Conservation (phyloP, 805 yeast genomes). For the Tetrapisispora arboricola region DNA sequence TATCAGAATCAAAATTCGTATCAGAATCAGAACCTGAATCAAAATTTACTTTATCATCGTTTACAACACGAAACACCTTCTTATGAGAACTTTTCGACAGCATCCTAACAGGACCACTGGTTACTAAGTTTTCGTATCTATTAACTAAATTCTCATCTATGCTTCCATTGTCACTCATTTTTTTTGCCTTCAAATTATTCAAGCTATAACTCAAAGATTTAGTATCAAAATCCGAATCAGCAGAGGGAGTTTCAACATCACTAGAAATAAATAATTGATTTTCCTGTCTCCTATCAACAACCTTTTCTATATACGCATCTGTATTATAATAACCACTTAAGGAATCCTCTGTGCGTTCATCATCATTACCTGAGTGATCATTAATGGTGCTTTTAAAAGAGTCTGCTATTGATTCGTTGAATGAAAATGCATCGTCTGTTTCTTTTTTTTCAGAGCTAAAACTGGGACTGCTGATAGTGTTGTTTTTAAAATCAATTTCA, state of each 20-base stretch:
- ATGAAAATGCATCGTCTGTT: conserved; percentile 3
- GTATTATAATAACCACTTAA: too few species aligned
- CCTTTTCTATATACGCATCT: too few species aligned
- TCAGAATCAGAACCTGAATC: conserved; percentile 13
- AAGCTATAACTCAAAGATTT: neutral
- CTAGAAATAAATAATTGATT: neutral
- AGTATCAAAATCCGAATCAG: neutral
- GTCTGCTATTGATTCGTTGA: neutral
- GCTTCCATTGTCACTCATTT: neutral
- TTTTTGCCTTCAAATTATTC: neutral
- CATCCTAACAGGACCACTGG: neutral
- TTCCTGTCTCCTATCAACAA: neutral
- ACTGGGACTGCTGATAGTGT: neutral
- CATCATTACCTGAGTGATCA: neutral
- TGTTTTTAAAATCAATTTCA: neutral
- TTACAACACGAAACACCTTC: conserved; percentile 23
- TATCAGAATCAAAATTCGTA: conserved; percentile 6
- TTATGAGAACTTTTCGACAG: neutral
- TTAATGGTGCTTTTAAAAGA: neutral
- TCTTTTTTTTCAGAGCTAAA: neutral
- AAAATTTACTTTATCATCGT: conserved; percentile 24
- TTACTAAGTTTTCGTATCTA: neutral
- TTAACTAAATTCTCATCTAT: neutral
- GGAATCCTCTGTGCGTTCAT: neutral
- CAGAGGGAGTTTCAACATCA: neutral